These are phyloP conservation scores for Phylloporus arenicola DNA, from an alignment of 768 basidiomycete genomes.

Conservation along the genomic window DNA sequence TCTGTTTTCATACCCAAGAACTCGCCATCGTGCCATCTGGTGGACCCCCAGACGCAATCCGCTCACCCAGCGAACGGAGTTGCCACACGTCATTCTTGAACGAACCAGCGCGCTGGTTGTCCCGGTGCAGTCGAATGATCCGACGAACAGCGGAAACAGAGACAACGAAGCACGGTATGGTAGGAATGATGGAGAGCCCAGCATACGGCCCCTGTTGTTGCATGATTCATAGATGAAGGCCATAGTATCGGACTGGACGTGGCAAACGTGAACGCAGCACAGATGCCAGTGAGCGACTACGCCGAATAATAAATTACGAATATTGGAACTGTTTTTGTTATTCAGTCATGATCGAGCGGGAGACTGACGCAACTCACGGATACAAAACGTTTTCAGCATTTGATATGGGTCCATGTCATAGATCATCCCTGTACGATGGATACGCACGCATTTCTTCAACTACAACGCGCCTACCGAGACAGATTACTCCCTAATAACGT, in stretches of 20 bases:
- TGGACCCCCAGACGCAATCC: too few relatives aligned
- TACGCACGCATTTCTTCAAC: neutral
- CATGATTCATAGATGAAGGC: constrained; percentile 28
- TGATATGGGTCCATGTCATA: constrained; percentile 56
- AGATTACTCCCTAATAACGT: constrained; percentile 49
- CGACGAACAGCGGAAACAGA: constrained; percentile 27
- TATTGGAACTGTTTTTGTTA: constrained; percentile 16
- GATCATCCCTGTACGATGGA: constrained; percentile 44
- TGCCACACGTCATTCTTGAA: neutral
- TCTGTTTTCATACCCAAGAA: neutral
- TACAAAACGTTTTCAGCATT: constrained; percentile 58
- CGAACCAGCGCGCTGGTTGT: constrained; percentile 7
- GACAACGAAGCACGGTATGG: constrained; percentile 48
- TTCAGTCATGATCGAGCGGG: constrained; percentile 2
- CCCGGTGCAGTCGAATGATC: constrained; percentile 20
- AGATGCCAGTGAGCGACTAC: constrained; percentile 42
- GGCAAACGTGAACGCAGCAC: constrained; percentile 41
- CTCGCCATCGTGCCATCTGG: neutral
- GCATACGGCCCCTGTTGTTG: constrained; percentile 56
- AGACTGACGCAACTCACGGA: constrained; percentile 33
- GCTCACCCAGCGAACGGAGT: neutral
- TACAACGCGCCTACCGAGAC: constrained; percentile 42
- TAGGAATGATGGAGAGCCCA: constrained; percentile 47
- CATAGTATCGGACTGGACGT: constrained; percentile 43
- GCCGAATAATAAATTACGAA: constrained; percentile 37